These are phyloP conservation scores for Phoma herbarum DNA, from an alignment of 2,329 filamentous ascomycete species.

Conservation along the genomic window DNA sequence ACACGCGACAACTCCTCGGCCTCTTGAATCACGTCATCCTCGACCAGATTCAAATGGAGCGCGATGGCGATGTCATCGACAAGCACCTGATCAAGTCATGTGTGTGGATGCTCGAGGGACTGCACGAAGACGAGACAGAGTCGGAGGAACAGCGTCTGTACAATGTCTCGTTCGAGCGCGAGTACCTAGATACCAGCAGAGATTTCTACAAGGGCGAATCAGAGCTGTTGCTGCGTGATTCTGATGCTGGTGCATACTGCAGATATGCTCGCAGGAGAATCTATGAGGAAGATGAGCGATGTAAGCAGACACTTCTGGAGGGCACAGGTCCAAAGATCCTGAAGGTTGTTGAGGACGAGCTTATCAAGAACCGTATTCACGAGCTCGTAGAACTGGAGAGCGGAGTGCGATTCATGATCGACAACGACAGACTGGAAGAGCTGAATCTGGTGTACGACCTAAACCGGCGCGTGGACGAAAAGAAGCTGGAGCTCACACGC, in stretches of 20 bases:
- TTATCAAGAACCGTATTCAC: conserved; percentile 79
- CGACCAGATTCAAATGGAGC: conserved; percentile 91
- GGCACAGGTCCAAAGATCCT: conserved; percentile 77
- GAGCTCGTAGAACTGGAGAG: conserved; percentile 89
- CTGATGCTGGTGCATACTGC: conserved; percentile 84
- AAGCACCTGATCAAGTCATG: conserved; percentile 82
- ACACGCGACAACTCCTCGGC: conserved; percentile 68
- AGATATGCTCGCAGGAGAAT: conserved; percentile 77
- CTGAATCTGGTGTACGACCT: conserved; percentile 83
- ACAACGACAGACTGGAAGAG: conserved; percentile 83
- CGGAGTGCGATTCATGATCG: conserved; percentile 87
- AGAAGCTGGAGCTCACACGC: conserved; percentile 73
- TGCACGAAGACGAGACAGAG: conserved; percentile 85
- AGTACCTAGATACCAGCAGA: conserved; percentile 75
- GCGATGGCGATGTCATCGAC: conserved; percentile 89
- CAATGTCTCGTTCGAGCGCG: conserved; percentile 79
- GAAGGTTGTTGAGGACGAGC: conserved; percentile 78
- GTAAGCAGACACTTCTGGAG: conserved; percentile 79
- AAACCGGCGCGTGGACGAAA: conserved; percentile 77
- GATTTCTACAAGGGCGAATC: conserved; percentile 81
- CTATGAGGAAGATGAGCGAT: conserved; percentile 81
- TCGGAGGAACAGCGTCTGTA: conserved; percentile 84
- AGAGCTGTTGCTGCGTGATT: conserved; percentile 75
- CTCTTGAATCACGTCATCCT: conserved; percentile 84
- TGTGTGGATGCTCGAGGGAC: conserved; percentile 85